These are phyloP conservation scores for Trametes sp. DNA, from an alignment of 1,284 basidiomycete genomes.

Conservation along the genomic window DNA sequence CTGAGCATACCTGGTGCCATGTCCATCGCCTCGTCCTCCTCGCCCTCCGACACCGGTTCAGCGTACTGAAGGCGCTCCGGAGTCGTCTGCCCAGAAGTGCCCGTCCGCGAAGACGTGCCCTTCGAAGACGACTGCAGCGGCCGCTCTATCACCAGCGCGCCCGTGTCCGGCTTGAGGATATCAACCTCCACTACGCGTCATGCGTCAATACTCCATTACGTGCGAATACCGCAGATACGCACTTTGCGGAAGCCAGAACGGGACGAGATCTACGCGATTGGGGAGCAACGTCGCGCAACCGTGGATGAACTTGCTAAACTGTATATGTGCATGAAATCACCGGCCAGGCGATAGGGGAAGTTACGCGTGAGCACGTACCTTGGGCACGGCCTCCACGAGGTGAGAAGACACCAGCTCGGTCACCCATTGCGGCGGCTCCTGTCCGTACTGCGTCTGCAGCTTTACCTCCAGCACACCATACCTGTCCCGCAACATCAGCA, in stretches of 20 bases:
- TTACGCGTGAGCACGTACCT: slow-evolving; percentile 48
- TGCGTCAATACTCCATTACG: slow-evolving; percentile 20
- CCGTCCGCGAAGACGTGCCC: slow-evolving; percentile 50
- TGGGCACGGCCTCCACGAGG: slow-evolving; percentile 92
- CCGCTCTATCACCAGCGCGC: slow-evolving; percentile 81
- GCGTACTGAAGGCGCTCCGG: slow-evolving; percentile 65
- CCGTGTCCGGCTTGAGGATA: slow-evolving; percentile 88
- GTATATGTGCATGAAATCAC: slow-evolving; percentile 22
- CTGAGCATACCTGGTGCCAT: slow-evolving; percentile 52
- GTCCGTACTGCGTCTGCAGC: slow-evolving; percentile 95
- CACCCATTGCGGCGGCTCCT: slow-evolving; percentile 97
- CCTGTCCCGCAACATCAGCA: slow-evolving; percentile 41
- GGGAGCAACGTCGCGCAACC: slow-evolving; percentile 95
- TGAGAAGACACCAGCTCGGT: slow-evolving; percentile 94
- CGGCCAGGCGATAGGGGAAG: slow-evolving; percentile 21
- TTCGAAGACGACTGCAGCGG: slow-evolving; percentile 59
- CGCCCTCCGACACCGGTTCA: slow-evolving; percentile 92
- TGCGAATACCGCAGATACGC: slow-evolving; percentile 37
- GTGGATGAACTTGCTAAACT: slow-evolving; percentile 92
- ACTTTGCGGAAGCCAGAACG: slow-evolving; percentile 99
- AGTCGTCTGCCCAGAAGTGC: slow-evolving; percentile 59
- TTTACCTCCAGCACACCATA: slow-evolving; percentile 97
- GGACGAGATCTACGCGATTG: slow-evolving; percentile 95
- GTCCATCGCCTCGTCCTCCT: slow-evolving; percentile 82
- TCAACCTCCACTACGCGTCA: slow-evolving; percentile 82